Evolutionary conservation across 352 stramenopile genomes (phyloP).

Genomic region (Phytopythium helicoides): DNA sequence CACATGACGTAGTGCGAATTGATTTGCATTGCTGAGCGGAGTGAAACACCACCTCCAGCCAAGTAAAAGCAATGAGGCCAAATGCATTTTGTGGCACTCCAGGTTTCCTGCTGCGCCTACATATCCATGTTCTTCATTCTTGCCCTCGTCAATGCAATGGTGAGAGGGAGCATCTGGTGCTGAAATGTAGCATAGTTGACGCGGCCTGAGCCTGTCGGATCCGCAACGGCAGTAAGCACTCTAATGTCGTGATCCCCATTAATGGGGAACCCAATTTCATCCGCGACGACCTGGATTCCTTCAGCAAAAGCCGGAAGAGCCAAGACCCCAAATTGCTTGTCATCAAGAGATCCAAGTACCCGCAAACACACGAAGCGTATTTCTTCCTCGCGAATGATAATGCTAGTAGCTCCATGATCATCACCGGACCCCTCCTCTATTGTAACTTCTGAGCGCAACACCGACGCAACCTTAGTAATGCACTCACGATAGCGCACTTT

Average conservation of each 20-base stretch:
- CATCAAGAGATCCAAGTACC: conserved; percentile 37
- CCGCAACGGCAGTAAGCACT: conserved; percentile 34
- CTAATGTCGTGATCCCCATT: conserved; percentile 17
- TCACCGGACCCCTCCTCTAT: conserved; percentile 7
- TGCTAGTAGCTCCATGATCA: conserved; percentile 11
- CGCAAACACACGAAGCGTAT: conserved; percentile 29
- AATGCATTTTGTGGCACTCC: neutral
- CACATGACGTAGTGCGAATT: no score
- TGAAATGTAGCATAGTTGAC: conserved; percentile 63
- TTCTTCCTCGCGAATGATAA: conserved; percentile 22
- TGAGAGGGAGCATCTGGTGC: conserved; percentile 44
- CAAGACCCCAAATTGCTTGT: conserved; percentile 28
- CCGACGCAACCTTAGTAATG: conserved; percentile 23
- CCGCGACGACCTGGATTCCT: conserved; percentile 20
- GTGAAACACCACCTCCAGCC: no score
- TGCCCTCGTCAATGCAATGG: conserved; percentile 36
- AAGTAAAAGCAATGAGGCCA: no score
- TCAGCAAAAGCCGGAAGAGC: conserved; percentile 30
- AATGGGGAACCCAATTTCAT: conserved; percentile 18
- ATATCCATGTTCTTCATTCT: no score
- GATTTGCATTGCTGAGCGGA: no score
- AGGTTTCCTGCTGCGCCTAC: neutral
- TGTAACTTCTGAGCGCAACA: conserved; percentile 27
- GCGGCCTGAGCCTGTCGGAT: conserved; percentile 43
- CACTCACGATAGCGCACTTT: conserved; percentile 47